Evolutionary conservation across 83 land plant genomes (phyloP).

Genomic region (Picea mariana): DNA sequence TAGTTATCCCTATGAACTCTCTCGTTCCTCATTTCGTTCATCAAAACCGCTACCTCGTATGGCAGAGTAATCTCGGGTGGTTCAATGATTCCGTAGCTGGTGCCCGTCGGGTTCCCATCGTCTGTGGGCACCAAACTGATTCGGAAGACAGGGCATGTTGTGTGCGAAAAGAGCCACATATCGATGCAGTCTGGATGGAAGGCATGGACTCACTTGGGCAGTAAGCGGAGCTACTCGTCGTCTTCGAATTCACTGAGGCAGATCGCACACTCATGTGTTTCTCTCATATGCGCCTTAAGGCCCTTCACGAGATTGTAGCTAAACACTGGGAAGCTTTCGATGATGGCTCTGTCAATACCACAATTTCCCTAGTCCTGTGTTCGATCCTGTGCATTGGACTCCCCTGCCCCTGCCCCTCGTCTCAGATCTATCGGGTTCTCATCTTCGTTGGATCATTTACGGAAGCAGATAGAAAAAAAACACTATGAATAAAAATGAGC

Average conservation of each 20-base stretch:
- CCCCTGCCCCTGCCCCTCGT: background rate
- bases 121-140: conserved; percentile 21
- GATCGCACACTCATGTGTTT: conserved; percentile 45
- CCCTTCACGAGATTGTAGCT: conserved; percentile 27
- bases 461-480: background rate
- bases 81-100: background rate
- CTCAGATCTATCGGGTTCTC: background rate
- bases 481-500: background rate
- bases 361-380: background rate
- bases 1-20: background rate
- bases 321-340: conserved; percentile 35
- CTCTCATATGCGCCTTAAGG: conserved; percentile 12
- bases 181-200: conserved; percentile 75
- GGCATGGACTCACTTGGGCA: conserved; percentile 73
- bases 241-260: conserved; percentile 58
- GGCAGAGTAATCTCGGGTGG: background rate
- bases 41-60: background rate
- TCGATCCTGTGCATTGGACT: background rate
- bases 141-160: conserved; percentile 72
- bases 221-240: conserved; percentile 49
- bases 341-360: conserved; percentile 21
- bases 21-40: no score
- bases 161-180: conserved; percentile 65
- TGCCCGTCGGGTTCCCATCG: background rate
- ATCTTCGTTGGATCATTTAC: background rate